Evolutionary conservation across 2,329 filamentous ascomycete species (phyloP), one percentile per base, ranked within the genome.

Genomic region (Curvularia verruculosa): DNA sequence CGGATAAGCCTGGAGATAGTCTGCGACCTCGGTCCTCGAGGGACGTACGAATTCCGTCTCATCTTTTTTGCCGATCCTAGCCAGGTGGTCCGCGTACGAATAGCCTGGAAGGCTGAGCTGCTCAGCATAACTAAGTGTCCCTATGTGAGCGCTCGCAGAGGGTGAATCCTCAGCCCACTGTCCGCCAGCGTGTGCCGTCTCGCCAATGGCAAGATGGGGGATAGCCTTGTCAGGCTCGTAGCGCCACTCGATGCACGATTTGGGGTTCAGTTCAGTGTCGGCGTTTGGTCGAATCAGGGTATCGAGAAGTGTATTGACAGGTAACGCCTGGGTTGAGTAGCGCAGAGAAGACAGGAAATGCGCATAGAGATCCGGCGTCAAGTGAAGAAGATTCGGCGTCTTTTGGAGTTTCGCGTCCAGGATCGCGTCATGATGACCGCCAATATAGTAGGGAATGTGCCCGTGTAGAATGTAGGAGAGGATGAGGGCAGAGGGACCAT

Each of bases 381-480:
- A 76, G 49, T 81, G 73, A 12, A 86, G 78, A 3, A 86, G 75
- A 46, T 80, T 78, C 5, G 80, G 76, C 2, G 75, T 62, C 48
- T 76, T 71, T 46, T 76, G 77, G n/a, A 87, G 76, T 64, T 86
- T 87, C 39, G 78, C 71, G 67, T 86, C 80, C 7, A 87, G 78
- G 19, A 87, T 75, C 28, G 78, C 73, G 70, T 87, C 85, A 34
- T 84, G 83, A 72, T 87, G 85, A 34, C 81, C 81, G 52, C 79
- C 74, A 36, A 79, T 74, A 65, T 87, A 87, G 67, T 80, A 82
- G 5, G 85, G 85, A 51, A 86, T 77, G 66, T 87, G 79, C 36
- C 85, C 85, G 72, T 87, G 84, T 26, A 87, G 80, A 41, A 87
- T 85, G 70, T 85, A 87, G 44, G 84, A 86, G 34, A 87, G 78